phyloP scores from a whole-genome alignment of 2,329 filamentous ascomycete genomes.

The Calonectria henricotiae region DNA sequence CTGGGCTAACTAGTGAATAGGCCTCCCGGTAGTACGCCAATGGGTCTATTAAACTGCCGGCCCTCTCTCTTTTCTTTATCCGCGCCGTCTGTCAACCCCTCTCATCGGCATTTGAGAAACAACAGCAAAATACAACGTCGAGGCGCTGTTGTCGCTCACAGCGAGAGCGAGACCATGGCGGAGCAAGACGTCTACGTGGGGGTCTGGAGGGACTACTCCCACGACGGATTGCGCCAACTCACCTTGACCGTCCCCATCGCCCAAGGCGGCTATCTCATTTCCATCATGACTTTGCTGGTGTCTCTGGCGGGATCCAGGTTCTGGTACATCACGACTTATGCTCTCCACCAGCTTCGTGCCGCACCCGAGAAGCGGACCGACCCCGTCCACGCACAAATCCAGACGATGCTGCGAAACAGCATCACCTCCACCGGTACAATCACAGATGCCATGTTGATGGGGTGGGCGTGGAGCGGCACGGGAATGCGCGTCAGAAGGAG shows the following conservation, averaged over 20 bases:
- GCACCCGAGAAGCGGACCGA: neutral
- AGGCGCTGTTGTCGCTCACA: neutral
- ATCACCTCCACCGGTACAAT: neutral
- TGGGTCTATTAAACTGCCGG: neutral
- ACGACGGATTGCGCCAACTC: constrained; percentile 1
- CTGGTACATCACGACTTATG: constrained; percentile 7
- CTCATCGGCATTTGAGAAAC: neutral
- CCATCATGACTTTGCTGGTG: neutral
- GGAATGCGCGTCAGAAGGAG: constrained; percentile 1
- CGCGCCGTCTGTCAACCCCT: neutral
- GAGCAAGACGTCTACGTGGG: constrained; percentile 1
- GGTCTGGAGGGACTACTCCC: constrained; percentile 13
- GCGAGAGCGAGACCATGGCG: neutral
- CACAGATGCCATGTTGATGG: neutral
- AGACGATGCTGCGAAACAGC: constrained; percentile 7
- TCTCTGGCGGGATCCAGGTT: constrained; percentile 3
- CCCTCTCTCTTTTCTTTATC: neutral
- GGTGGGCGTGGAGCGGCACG: neutral
- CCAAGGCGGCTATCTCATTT: constrained; percentile 13
- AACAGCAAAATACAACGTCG: neutral
- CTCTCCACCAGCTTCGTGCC: neutral
- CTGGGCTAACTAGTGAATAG: neutral
- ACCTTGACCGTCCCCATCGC: neutral
- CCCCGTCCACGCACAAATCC: neutral
- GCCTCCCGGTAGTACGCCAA: neutral